Evolutionary conservation across 441 rosid species (phyloP).

Genomic region (Erodium trifolium): DNA sequence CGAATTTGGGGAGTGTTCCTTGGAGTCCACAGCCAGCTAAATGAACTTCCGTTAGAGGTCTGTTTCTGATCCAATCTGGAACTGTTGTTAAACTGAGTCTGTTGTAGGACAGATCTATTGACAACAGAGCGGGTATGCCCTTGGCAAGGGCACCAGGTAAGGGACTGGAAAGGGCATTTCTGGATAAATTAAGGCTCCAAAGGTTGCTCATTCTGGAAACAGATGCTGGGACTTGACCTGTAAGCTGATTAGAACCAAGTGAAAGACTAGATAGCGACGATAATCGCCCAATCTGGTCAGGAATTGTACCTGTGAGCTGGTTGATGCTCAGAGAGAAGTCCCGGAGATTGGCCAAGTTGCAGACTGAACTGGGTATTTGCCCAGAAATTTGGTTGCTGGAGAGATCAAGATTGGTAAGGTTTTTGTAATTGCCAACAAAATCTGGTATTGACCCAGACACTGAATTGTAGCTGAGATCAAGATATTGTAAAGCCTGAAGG

Average conservation of each 20-base stretch:
- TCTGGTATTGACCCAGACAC: constrained; percentile 66
- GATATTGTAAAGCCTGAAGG: constrained; percentile 43
- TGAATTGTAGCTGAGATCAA: constrained; percentile 72
- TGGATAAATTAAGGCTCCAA: constrained; percentile 85
- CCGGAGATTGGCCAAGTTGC: constrained; percentile 44
- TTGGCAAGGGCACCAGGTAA: constrained; percentile 45
- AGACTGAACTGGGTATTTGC: constrained; percentile 51
- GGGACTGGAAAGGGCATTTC: constrained; percentile 63
- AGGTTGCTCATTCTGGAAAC: constrained; percentile 55
- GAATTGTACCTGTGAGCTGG: constrained; percentile 53
- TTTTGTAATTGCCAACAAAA: constrained; percentile 37
- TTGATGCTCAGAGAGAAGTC: constrained; percentile 62
- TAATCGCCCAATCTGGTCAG: constrained; percentile 48
- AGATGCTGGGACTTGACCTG: constrained; percentile 63
- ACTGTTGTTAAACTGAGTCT: constrained; percentile 53
- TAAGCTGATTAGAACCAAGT: constrained; percentile 50
- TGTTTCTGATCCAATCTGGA: constrained; percentile 65
- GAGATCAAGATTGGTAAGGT: constrained; percentile 51
- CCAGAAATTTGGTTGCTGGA: constrained; percentile 65
- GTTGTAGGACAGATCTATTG: constrained; percentile 84
- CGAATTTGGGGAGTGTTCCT: constrained; percentile 61
- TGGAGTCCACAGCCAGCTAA: constrained; percentile 75
- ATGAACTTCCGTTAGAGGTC: constrained; percentile 48
- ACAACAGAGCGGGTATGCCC: constrained; percentile 59
- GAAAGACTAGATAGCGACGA: constrained; percentile 65